Base-by-base conservation (phyloP, 2,329 filamentous ascomycete species). In the Xylariaceae sp. region DNA sequence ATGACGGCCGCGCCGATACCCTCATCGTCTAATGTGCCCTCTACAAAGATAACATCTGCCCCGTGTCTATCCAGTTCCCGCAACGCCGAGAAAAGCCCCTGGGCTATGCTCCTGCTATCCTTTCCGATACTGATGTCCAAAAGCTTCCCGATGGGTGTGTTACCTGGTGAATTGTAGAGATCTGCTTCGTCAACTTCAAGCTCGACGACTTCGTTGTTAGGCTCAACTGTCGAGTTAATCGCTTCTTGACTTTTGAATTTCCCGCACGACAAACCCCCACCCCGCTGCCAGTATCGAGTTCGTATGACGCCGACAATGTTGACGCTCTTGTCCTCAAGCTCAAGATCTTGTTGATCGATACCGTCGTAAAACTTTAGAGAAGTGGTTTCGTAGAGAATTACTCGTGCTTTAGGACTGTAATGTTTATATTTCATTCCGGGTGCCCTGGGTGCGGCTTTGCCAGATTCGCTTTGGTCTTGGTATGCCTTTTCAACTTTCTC, bases 361-460 rank as follows among this genome's bases (percentile, higher is more conserved):
- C 76, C 76, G 8, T 66, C 66, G 36, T 62, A 59, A 18, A 73
- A 71, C 9, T 57, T 62, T 10, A 55, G 57, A 70, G 68, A 75
- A 30, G 67, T 71, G 21, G 82, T 73, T 69, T 96, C 91, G 68
- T 92, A 96, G 1, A 97, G 77, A 11, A 96, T 77, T 2, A 99
- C 92, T 39, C 81, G 85, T 1, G 94, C 95, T 70, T 87, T 90
- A 1, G 94, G 94, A 36, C 92, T 96, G 68, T 99, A 99, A 70
- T 99, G 94, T 69, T 94, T 91, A 71, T 99, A 99, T 74, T 99
- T 99, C 94, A 99, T 99, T 1, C 94, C 94, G 0, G 94, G 94
- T 1, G 94, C 94, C 51, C 91, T 81, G 0, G 94, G 94, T 8
- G 81, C 80, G n/a, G 58, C 55, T 44, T 82, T 83, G 4, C 83